These are phyloP conservation scores for Tylopilus balloui DNA, from an alignment of 768 basidiomycete genomes.

Conservation along the genomic window DNA sequence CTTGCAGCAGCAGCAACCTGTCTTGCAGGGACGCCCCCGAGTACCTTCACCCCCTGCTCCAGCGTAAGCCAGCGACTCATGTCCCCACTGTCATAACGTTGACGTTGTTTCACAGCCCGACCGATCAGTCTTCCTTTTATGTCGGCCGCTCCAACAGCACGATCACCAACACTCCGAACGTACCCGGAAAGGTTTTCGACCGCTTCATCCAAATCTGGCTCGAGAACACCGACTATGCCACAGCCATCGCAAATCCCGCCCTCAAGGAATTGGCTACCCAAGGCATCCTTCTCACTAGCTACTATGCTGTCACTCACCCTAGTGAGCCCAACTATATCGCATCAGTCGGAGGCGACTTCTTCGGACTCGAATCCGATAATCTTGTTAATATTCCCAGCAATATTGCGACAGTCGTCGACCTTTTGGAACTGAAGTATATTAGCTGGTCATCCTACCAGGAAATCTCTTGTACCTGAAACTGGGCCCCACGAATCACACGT, in stretches of 20 bases:
- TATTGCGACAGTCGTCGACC: background rate
- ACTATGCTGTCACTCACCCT: background rate
- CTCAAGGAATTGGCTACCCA: background rate
- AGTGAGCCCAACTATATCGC: background rate
- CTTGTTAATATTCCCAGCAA: background rate
- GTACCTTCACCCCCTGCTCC: background rate
- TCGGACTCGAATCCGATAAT: background rate
- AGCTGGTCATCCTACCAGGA: background rate
- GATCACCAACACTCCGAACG: background rate
- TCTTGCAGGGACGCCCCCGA: slow-evolving; percentile 6
- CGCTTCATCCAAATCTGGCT: background rate
- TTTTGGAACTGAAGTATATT: background rate
- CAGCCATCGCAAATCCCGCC: background rate
- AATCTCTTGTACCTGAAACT: too few species aligned
- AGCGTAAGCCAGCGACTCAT: background rate
- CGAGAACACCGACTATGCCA: background rate
- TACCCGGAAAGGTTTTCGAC: background rate
- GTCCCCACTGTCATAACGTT: background rate
- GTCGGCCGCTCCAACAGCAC: background rate
- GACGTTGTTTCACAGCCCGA: slow-evolving; percentile 16
- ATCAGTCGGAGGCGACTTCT: background rate
- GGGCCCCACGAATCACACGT: too few species aligned
- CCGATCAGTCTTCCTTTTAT: slow-evolving; percentile 35
- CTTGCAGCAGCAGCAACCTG: slow-evolving; percentile 11
- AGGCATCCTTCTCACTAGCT: background rate